Percentiles rank a stretch among this genome's conserved stretches.
These are phyloP conservation scores for Moniliophthora roreri DNA, from an alignment of 1,284 basidiomycete genomes.

Conservation along the genomic window DNA sequence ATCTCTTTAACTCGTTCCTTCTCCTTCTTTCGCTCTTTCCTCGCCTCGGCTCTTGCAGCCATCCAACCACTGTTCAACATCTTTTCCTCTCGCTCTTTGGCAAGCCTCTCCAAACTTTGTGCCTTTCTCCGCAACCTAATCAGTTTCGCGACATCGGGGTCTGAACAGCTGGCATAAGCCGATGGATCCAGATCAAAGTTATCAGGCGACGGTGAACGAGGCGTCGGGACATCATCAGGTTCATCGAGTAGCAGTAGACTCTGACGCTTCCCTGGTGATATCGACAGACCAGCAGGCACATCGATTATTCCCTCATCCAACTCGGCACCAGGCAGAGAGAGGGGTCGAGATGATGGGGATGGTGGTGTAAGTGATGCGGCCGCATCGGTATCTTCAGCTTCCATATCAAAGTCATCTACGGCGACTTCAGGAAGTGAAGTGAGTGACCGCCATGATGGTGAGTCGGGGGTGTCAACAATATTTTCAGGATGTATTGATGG, in stretches of 20 bases:
- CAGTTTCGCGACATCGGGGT: conserved; percentile 38
- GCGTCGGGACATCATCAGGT: conserved; percentile 36
- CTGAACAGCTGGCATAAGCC: conserved; percentile 33
- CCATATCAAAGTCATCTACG: conserved; percentile 6
- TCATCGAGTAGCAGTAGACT: conserved; percentile 40
- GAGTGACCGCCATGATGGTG: neutral
- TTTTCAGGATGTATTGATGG: conserved; percentile 6
- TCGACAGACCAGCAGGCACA: neutral
- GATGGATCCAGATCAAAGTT: conserved; percentile 36
- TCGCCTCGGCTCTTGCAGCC: conserved; percentile 42
- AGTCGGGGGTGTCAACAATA: neutral
- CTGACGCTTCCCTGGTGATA: neutral
- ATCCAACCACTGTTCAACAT: conserved; percentile 35
- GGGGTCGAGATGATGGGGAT: conserved; percentile 5
- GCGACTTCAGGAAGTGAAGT: no score
- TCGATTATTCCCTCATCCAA: neutral
- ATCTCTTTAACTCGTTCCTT: conserved; percentile 54
- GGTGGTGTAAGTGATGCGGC: conserved; percentile 1
- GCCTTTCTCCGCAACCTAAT: conserved; percentile 38
- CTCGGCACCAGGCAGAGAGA: conserved; percentile 9
- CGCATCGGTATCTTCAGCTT: conserved; percentile 3
- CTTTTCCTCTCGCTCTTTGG: conserved; percentile 35
- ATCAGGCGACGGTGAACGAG: conserved; percentile 48
- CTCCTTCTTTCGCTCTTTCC: conserved; percentile 44
- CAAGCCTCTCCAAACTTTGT: conserved; percentile 39